Evolutionary conservation across 805 yeast species (phyloP).

Genomic region (Metschnikowia colocasiae): DNA sequence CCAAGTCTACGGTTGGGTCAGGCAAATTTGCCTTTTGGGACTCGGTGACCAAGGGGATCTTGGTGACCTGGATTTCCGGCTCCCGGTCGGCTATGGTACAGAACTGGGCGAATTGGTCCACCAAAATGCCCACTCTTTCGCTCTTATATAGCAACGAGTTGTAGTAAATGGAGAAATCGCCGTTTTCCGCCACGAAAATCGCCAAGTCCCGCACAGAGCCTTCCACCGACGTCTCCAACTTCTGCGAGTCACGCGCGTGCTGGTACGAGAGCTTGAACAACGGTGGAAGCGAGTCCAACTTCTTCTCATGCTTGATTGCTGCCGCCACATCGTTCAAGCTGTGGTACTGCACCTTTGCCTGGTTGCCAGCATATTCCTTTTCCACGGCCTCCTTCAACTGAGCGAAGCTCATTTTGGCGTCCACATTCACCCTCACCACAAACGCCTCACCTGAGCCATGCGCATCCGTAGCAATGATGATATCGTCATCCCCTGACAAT

Average conservation of each 20-base stretch:
- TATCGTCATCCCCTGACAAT: constrained; percentile 91
- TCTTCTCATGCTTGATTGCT: constrained; percentile 45
- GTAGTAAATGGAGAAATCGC: constrained; percentile 50
- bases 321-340: constrained; percentile 55
- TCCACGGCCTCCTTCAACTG: constrained; percentile 48
- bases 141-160: constrained; percentile 71
- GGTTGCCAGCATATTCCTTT: constrained; percentile 35
- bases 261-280: constrained; percentile 61
- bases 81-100: constrained; percentile 32
- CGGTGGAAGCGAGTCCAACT: constrained; percentile 56
- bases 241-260: constrained; percentile 37
- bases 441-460: constrained; percentile 39
- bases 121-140: constrained; percentile 63
- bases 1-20: constrained; percentile 81
- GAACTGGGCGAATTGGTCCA: constrained; percentile 69
- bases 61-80: constrained; percentile 48
- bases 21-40: constrained; percentile 65
- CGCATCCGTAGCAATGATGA: constrained; percentile 73
- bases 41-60: constrained; percentile 64
- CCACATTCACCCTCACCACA: constrained; percentile 60
- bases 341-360: constrained; percentile 38
- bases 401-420: constrained; percentile 50
- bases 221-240: constrained; percentile 43
- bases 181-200: constrained; percentile 36
- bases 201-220: constrained; percentile 67